Base-by-base conservation (phyloP, 129 eudicot genomes). In the Chrysanthemum lavandulifolium region DNA sequence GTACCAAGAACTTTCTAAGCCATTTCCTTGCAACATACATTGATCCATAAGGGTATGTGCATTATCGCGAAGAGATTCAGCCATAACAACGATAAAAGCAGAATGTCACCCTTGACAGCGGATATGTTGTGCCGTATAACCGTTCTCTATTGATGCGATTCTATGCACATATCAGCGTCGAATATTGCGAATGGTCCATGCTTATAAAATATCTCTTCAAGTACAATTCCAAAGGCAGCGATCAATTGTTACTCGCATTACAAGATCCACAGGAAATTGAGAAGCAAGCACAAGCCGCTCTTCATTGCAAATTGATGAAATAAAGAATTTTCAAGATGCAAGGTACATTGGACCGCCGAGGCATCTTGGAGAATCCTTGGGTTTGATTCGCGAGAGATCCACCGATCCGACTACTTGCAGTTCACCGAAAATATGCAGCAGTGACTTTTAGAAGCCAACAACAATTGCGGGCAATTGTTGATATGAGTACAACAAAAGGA, bases 341-440 rank as follows among this genome's bases (percentile, higher is more conserved):
- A 36, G 43, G 9, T 61, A 10, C 43, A 61, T 61, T 0, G 23
- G 66, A 13, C 45, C 66, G 29, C 29, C 2, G 29, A 25, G 2
- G 29, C 29, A 25, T 25, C 2, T 3, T 25, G 29, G 29, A 25
- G 47, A 15, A 62, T 62, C 10, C 31, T 62, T 5, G 31, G 13
- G 8, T 62, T 62, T 9, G 2, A 62, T 62, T 4, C 67, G 29
- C 12, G 2, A 25, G n/a, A 27, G 43, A 66, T 13, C 73, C 76
- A 0, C 4, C 72, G 0, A 68, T 82, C 0, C 67, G 27, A 8
- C 11, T 78, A 0, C 58, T 82, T 4, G 12, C 53, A 0, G 29
- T 67, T 25, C 86, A 82, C 54, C 5, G 53, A 58, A 51, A 65
- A 61, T 9, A 52, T 77, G 54, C 72, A 82, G 13, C 13, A 1